Evolutionary conservation across 176 grass and related monocot genomes (phyloP), one percentile per base, ranked within the genome.

Genomic region (Bromus sterilis): DNA sequence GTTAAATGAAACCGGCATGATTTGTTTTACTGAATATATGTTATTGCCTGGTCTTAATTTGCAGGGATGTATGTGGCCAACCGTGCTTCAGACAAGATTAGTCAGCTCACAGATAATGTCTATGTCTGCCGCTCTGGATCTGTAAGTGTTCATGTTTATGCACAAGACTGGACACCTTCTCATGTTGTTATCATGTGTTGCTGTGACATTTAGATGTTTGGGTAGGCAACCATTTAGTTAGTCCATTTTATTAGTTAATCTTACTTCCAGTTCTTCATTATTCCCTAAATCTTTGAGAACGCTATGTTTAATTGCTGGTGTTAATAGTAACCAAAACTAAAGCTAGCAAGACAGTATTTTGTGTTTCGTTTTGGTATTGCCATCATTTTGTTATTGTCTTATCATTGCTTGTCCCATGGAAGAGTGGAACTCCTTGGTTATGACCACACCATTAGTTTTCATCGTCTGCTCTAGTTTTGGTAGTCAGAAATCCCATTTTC

Each of bases 51-150:
- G 2, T 71, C 26, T 65, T 83, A 46, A 77, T 88, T 26, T 53
- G 10, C 66, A 99, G 96, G 96, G 67, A 93, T 93, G 93, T 95
- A 95, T 71, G 94, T 97, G 4, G 94, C 94, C 0, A 97, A 97
- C 79, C 89, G 94, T 82, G 91, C 91, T 11, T 97, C 94, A 0
- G 94, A 97, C 73, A 97, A 97, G 80, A 97, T 97, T 62, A 90
- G 91, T 20, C 82, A 84, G 74, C 73, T 97, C 34, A 97, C 94
- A n/a, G 94, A 97, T 42, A 97, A 94, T 80, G 91, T 97, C 36
- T 97, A 89, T 37, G 77, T 97, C 20, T 97, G 94, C 61, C 87
- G 91, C 76, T 97, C 89, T 89, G 94, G 94, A 92, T 97, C 94
- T 75, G 94, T 97, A 94, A 97, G 85, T 84, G 32, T 9, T 41